A percentile compares a stretch with the other conserved stretches of the same genome.
Evolutionary conservation across 2,329 filamentous ascomycete species (phyloP).

Genomic region (Thielaviopsis populi): DNA sequence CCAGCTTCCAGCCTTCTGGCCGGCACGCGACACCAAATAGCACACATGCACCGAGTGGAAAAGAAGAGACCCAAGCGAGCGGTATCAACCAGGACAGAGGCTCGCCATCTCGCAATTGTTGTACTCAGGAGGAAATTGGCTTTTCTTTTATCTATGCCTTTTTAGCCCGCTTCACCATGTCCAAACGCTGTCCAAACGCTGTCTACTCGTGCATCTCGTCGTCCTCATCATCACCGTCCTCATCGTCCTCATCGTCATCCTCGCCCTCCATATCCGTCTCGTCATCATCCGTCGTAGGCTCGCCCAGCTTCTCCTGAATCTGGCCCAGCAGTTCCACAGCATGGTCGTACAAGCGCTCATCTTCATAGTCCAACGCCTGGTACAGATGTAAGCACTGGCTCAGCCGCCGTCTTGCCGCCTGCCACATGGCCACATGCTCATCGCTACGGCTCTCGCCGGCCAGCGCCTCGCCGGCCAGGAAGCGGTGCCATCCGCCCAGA

Average conservation of each 20-base stretch:
- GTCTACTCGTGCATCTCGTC: slow-evolving; percentile 37
- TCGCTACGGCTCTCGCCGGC: slow-evolving; percentile 22
- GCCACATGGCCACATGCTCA: slow-evolving; percentile 36
- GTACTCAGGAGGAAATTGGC: background rate
- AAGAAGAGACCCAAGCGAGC: background rate
- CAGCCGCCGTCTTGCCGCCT: slow-evolving; percentile 69
- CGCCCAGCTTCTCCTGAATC: slow-evolving; percentile 50
- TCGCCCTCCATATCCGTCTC: slow-evolving; percentile 37
- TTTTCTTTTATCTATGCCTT: slow-evolving; percentile 14
- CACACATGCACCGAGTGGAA: background rate
- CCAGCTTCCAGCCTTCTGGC: background rate
- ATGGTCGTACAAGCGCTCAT: slow-evolving; percentile 62
- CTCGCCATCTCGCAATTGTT: background rate
- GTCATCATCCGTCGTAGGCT: slow-evolving; percentile 40
- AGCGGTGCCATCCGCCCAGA: slow-evolving; percentile 84
- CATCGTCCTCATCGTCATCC: slow-evolving; percentile 35
- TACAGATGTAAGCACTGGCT: slow-evolving; percentile 71
- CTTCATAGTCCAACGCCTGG: slow-evolving; percentile 65
- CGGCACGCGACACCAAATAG: background rate
- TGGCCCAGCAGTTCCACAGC: slow-evolving; percentile 52
- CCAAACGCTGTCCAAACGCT: background rate
- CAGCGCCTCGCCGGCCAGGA: slow-evolving; percentile 49
- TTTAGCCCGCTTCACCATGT: background rate
- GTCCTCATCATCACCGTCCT: slow-evolving; percentile 36
- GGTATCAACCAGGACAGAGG: background rate